These are phyloP conservation scores for Gnomoniopsis sp. DNA, from an alignment of 2,329 filamentous ascomycete species.

Conservation along the genomic window DNA sequence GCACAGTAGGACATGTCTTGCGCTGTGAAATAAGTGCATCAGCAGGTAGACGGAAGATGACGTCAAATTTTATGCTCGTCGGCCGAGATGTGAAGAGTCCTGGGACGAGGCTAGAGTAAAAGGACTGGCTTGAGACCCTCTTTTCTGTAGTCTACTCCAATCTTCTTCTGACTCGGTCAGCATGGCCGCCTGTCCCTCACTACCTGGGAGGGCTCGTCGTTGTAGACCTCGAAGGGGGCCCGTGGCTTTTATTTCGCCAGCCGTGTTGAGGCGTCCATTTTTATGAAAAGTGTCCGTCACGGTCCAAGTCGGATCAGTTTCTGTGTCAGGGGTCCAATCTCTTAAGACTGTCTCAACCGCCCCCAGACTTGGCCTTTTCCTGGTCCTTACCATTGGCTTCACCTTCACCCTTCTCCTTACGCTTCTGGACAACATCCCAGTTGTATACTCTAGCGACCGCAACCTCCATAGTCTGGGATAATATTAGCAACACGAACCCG, in stretches of 20 bases:
- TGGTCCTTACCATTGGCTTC: constrained; percentile 42
- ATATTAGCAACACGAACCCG: constrained; percentile 1
- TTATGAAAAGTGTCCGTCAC: neutral
- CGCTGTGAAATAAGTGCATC: neutral
- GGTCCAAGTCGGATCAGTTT: constrained; percentile 1
- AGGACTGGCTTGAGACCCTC: neutral
- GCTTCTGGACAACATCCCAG: constrained; percentile 94
- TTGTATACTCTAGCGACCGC: constrained; percentile 98
- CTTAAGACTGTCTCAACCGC: constrained; percentile 22
- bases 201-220: neutral
- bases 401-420: constrained; percentile 78
- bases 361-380: constrained; percentile 26
- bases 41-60: neutral
- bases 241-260: neutral
- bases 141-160: neutral
- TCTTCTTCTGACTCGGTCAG: neutral
- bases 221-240: neutral
- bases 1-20: neutral
- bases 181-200: neutral
- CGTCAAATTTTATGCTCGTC: neutral
- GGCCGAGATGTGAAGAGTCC: neutral
- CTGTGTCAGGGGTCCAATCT: neutral
- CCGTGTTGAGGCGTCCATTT: neutral
- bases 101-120: neutral
- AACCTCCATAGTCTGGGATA: constrained; percentile 81